Base-by-base conservation (phyloP, 176 grass and related monocot genomes). In the Phoenix roebelenii region DNA sequence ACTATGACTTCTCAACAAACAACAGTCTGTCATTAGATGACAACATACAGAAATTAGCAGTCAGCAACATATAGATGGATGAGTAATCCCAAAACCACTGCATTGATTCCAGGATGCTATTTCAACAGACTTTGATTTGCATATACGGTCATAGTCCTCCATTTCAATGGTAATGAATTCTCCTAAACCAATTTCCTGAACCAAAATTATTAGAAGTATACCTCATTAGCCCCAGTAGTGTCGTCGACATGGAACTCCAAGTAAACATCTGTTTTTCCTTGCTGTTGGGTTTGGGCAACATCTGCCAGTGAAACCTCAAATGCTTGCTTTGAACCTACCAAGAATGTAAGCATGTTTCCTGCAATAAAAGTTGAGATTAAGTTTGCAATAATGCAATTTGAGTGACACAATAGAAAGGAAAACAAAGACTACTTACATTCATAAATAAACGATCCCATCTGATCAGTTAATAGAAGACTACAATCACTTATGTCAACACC, bases 211-310 rank as follows among this genome's bases (percentile, higher is more conserved):
- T 16, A 59, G 25, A 17, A 59, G 23, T 16, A 16, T 6, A 90
- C 91, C 86, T 90, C 86, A 72, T 87, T 90, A 74, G 78, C 86
- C 30, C 86, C 87, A 60, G 92, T 90, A 72, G 92, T 97, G 78
- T 97, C 92, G 85, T 97, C 92, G 16, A 97, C 78, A 70, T 91
- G 92, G 66, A 97, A 97, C 61, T 97, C 92, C 25, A 97, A 78
- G 54, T 88, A 69, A 50, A 87, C 86, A 73, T 97, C 87, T 74
- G 87, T 97, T 77, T 97, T 97, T 59, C 87, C 92, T 80, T 97
- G 92, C 75, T 91, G 68, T 61, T 91, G 92, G 25, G 78, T 78
- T 65, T 91, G 92, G 14, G 92, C 76, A 71, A 97, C 92, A 75
- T 97, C 92, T 26, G 92, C 87, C 80, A 97, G 55, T 69, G 92